Conservation (phyloP, 169 alveolate species). For the Sarcocystis neurona region DNA sequence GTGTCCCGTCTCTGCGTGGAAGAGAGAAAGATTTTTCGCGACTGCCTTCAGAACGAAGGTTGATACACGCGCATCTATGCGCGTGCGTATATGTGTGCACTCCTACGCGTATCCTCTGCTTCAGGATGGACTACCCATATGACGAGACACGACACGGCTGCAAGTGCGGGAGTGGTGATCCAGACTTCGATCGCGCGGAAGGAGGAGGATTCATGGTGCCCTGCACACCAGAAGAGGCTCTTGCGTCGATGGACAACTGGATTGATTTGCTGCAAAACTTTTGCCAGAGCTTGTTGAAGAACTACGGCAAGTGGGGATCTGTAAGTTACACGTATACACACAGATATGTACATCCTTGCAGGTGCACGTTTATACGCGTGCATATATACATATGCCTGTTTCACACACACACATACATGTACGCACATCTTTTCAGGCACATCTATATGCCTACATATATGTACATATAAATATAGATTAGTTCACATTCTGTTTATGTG, state of each 20-base stretch:
- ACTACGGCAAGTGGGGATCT: no score
- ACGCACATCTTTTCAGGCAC: no score
- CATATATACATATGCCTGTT: no score
- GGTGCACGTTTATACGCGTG: no score
- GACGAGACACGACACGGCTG: conserved; percentile 10
- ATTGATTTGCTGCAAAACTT: neutral
- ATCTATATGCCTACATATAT: no score
- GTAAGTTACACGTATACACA: neutral
- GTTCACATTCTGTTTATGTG: no score
- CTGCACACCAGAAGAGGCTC: conserved; percentile 19
- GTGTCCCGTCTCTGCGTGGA: neutral
- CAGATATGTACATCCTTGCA: no score
- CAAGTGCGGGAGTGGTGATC: conserved; percentile 25
- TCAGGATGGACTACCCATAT: neutral
- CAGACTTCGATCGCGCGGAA: neutral
- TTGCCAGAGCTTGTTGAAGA: neutral
- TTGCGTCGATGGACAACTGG: conserved; percentile 27
- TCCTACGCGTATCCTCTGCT: neutral
- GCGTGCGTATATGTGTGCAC: neutral
- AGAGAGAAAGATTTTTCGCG: no score
- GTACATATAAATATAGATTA: neutral
- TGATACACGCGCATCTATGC: neutral
- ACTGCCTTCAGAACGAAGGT: no score
- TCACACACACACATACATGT: no score
- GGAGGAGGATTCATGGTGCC: conserved; percentile 17